phyloP scores from a whole-genome alignment of 2,329 filamentous ascomycete genomes.

The Aspergillus bombycis region DNA sequence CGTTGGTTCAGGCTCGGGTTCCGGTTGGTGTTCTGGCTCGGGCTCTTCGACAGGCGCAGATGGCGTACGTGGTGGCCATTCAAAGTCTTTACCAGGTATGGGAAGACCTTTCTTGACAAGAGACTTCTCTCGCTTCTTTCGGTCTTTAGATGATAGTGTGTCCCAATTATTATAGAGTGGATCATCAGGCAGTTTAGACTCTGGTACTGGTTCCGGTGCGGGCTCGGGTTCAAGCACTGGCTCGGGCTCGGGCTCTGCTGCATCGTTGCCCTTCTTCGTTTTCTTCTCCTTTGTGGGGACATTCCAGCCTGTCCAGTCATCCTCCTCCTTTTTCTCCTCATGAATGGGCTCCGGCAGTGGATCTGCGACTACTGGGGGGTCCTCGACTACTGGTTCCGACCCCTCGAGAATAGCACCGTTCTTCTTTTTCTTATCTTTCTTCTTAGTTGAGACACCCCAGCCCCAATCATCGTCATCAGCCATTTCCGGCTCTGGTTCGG shows the following conservation, averaged over 20 bases:
- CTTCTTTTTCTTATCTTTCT: conserved; percentile 41
- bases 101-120: conserved; percentile 22
- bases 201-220: conserved; percentile 29
- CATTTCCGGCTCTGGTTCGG: conserved; percentile 14
- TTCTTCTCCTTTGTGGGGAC: conserved; percentile 34
- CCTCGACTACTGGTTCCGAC: conserved; percentile 20
- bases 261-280: conserved; percentile 33
- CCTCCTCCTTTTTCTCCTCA: conserved; percentile 28
- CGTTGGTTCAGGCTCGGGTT: neutral
- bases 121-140: conserved; percentile 24
- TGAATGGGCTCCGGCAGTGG: conserved; percentile 23
- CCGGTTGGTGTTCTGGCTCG: conserved; percentile 23
- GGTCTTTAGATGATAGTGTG: conserved; percentile 21
- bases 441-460: conserved; percentile 30
- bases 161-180: conserved; percentile 25
- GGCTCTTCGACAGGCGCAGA: conserved; percentile 18
- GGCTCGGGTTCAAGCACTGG: too few relatives aligned
- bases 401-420: conserved; percentile 19
- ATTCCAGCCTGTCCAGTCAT: conserved; percentile 33
- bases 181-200: conserved; percentile 25
- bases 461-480: conserved; percentile 34
- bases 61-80: conserved; percentile 19
- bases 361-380: conserved; percentile 21
- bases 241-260: conserved; percentile 24
- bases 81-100: conserved; percentile 32